phyloP scores from a whole-genome alignment of 177 flowering plant genomes.

The Vitis hybrid region DNA sequence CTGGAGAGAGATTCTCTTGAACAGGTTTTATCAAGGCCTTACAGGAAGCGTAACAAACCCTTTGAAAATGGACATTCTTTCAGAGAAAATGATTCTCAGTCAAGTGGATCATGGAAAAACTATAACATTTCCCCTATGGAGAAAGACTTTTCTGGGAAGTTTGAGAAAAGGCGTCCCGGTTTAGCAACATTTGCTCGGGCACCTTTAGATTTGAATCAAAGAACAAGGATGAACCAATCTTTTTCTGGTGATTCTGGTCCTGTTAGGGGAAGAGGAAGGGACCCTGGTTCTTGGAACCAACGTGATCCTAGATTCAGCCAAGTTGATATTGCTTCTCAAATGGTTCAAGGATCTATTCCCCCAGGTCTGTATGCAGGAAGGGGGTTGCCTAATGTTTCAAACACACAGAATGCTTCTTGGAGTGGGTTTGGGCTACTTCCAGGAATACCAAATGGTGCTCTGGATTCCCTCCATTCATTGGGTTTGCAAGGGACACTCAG shows the following conservation, averaged over 20 bases:
- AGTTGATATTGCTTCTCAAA: slow-evolving; percentile 66
- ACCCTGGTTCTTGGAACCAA: slow-evolving; percentile 52
- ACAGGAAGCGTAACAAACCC: slow-evolving; percentile 54
- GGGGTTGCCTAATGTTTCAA: slow-evolving; percentile 65
- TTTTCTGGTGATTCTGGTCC: slow-evolving; percentile 48
- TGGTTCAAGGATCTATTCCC: slow-evolving; percentile 58
- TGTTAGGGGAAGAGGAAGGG: slow-evolving; percentile 79
- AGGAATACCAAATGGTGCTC: slow-evolving; percentile 70
- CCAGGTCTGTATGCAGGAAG: slow-evolving; percentile 59
- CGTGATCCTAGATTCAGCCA: slow-evolving; percentile 64
- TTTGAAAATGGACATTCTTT: slow-evolving; percentile 68
- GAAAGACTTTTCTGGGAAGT: slow-evolving; percentile 42
- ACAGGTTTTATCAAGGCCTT: slow-evolving; percentile 45
- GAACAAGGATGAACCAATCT: slow-evolving; percentile 48
- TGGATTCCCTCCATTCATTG: slow-evolving; percentile 70
- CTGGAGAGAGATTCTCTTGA: slow-evolving; percentile 61
- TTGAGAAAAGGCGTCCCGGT: slow-evolving; percentile 56
- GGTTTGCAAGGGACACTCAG: slow-evolving; percentile 59
- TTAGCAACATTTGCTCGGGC: slow-evolving; percentile 32
- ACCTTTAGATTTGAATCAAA: slow-evolving; percentile 51
- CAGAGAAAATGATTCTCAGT: slow-evolving; percentile 55
- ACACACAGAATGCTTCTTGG: slow-evolving; percentile 60
- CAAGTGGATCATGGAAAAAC: slow-evolving; percentile 45
- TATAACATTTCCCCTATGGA: slow-evolving; percentile 32
- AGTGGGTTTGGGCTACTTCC: slow-evolving; percentile 68